A percentile compares a stretch with the other conserved stretches of the same genome.
phyloP scores from a whole-genome alignment of 257 asterid species.

The Craterostigma plantagineum region DNA sequence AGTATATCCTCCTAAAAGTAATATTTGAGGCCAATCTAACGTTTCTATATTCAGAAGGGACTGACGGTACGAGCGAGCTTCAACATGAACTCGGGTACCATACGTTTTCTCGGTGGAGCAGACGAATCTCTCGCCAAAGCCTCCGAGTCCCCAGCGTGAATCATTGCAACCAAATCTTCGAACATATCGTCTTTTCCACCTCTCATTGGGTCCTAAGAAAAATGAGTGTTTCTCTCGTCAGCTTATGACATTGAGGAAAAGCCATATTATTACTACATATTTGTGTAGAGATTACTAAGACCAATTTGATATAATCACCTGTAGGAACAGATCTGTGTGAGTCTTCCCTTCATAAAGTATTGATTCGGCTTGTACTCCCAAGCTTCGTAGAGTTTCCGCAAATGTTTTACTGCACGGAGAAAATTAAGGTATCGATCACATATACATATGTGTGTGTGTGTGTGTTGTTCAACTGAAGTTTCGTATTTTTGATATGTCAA shows the following conservation, averaged over 20 bases:
- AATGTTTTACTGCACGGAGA: conserved; percentile 39
- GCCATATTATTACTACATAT: neutral
- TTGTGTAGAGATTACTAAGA: too few relatives aligned
- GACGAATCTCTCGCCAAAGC: conserved; percentile 38
- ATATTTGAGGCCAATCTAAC: neutral
- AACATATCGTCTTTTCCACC: conserved; percentile 71
- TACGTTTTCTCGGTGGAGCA: conserved; percentile 57
- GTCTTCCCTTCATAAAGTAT: conserved; percentile 83
- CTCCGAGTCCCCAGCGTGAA: conserved; percentile 62
- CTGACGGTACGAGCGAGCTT: conserved; percentile 47
- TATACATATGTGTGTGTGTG: too few relatives aligned
- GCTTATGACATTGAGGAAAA: neutral
- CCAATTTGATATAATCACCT: conserved; percentile 27
- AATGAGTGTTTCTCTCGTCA: too few relatives aligned
- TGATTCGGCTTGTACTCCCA: conserved; percentile 71
- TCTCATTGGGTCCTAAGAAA: conserved; percentile 99
- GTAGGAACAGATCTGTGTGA: conserved; percentile 86
- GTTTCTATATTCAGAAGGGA: conserved; percentile 31
- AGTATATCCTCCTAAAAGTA: neutral
- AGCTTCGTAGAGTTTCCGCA: conserved; percentile 50
- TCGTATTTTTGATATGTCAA: too few relatives aligned
- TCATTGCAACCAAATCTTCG: conserved; percentile 45
- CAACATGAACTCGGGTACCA: conserved; percentile 89
- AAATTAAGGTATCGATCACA: too few relatives aligned
- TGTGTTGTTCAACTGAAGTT: too few relatives aligned